Evolutionary conservation across 306 rosid genomes (phyloP), one percentile per base, ranked within the genome.

Genomic region (Purshia tridentata): DNA sequence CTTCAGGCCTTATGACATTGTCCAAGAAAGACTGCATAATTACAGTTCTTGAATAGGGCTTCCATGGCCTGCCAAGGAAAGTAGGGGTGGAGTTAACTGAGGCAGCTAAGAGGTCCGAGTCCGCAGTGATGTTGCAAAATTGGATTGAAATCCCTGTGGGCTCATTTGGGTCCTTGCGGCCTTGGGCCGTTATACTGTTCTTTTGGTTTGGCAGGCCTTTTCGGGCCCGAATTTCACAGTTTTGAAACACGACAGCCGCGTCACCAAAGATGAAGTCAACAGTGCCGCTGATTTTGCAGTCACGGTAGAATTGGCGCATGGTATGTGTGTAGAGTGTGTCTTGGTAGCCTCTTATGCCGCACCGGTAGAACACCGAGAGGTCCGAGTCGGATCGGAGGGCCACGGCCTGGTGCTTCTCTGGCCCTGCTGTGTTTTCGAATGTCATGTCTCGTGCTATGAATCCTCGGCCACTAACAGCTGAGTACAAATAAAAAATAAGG

Each of bases 61-160:
- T 91, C 99, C 97, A 94, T 0, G 97, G 99, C 50, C 99, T 81
- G 0, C 99, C 99, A 0, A 94, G 90, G 80, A 84, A 94, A 0
- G 95, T 88, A 1, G 64, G 18, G 0, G 81, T 84, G 46, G 89
- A 42, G 72, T 75, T 85, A 0, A 82, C 68, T 0, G 4, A 68
- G 16, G 84, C 45, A 13, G 47, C 61, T 8, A 20, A 9, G 22
- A 93, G 84, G 53, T 86, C 97, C 0, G 88, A 70, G 61, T 94
- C 95, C 3, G 88, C 97, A 0, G 90, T 55, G 10, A 94, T 75
- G 74, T 81, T 89, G 79, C 99, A 88, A 80, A 88, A 89, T 61
- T 94, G 99, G 83, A 94, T 42, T 11, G 97, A 86, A 80, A 88
- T 89, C 9, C 99, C 99, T 0, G 96, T 84, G 42, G 99, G 85